Evolutionary conservation across 805 yeast species (phyloP).

Genomic region (Sugiyamaella chiloensis): DNA sequence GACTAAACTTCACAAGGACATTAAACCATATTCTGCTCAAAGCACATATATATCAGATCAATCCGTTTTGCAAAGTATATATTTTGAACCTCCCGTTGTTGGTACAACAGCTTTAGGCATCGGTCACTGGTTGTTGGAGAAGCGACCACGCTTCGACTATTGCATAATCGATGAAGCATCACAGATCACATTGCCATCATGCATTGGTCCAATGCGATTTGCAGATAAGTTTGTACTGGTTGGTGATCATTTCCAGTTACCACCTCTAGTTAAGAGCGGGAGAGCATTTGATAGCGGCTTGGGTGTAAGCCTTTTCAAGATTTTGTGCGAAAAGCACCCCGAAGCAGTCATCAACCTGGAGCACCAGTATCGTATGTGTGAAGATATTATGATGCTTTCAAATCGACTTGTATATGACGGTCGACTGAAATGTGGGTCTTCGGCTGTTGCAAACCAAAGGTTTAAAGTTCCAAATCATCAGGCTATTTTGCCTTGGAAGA

Average conservation of each 20-base stretch:
- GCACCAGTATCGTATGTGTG: constrained; percentile 89
- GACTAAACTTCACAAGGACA: constrained; percentile 57
- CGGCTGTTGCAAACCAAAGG: constrained; percentile 55
- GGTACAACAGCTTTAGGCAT: constrained; percentile 88
- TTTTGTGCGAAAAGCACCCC: constrained; percentile 70
- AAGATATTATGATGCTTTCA: constrained; percentile 79
- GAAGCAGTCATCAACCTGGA: constrained; percentile 70
- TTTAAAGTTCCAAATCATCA: constrained; percentile 47
- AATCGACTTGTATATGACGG: constrained; percentile 77
- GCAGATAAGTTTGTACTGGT: constrained; percentile 82
- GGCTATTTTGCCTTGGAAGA: constrained; percentile 14
- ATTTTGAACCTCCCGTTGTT: constrained; percentile 63
- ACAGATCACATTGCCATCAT: constrained; percentile 87
- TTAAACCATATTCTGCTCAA: constrained; percentile 49
- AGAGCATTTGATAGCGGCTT: constrained; percentile 65
- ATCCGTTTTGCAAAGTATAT: constrained; percentile 46
- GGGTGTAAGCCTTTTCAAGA: constrained; percentile 71
- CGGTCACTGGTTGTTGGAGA: constrained; percentile 55
- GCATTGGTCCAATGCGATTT: constrained; percentile 79
- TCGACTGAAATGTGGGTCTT: constrained; percentile 70
- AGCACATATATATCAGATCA: constrained; percentile 34
- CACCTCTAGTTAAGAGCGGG: constrained; percentile 76
- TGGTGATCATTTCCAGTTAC: constrained; percentile 94
- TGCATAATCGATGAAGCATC: constrained; percentile 97
- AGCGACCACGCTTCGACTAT: constrained; percentile 73